These are phyloP conservation scores for Datura wrightii DNA, from an alignment of 257 asterid species.

Conservation along the genomic window DNA sequence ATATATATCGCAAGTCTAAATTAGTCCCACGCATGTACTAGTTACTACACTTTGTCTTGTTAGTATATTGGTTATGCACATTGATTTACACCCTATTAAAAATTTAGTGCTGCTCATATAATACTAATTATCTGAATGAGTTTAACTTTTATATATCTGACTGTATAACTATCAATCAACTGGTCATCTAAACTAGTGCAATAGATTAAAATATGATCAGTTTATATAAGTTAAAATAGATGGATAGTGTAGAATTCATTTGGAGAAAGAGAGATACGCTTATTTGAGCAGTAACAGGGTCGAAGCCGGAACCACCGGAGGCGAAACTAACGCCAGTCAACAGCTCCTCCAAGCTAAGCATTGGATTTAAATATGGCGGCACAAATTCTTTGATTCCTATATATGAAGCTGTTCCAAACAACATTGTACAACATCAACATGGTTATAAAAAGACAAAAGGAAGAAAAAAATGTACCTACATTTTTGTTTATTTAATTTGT, in stretches of 20 bases:
- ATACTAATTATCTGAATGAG: not conserved
- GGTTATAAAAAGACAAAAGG: no score
- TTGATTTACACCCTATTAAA: not conserved
- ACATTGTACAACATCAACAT: not conserved
- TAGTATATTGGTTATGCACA: not conserved
- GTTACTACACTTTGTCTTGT: not conserved
- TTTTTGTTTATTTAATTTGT: no score
- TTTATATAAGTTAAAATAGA: not conserved
- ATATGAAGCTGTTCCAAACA: slow-evolving; percentile 50
- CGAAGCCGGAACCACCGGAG: slow-evolving; percentile 72
- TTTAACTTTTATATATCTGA: not conserved
- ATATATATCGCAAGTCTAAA: not conserved
- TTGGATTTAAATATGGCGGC: slow-evolving; percentile 76
- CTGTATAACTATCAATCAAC: not conserved
- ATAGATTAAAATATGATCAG: no score
- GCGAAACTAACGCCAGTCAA: slow-evolving; percentile 83
- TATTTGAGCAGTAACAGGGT: slow-evolving; percentile 60
- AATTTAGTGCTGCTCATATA: not conserved
- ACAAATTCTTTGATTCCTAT: slow-evolving; percentile 65
- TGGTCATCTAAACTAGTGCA: not conserved
- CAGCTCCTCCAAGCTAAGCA: slow-evolving; percentile 61
- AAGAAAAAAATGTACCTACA: no score
- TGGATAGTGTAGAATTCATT: not conserved
- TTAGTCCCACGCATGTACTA: not conserved
- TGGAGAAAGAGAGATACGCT: slow-evolving; percentile 40